These are phyloP conservation scores for Acanthamoeba healyi DNA, from an alignment of 208 protist species.

Conservation along the genomic window DNA sequence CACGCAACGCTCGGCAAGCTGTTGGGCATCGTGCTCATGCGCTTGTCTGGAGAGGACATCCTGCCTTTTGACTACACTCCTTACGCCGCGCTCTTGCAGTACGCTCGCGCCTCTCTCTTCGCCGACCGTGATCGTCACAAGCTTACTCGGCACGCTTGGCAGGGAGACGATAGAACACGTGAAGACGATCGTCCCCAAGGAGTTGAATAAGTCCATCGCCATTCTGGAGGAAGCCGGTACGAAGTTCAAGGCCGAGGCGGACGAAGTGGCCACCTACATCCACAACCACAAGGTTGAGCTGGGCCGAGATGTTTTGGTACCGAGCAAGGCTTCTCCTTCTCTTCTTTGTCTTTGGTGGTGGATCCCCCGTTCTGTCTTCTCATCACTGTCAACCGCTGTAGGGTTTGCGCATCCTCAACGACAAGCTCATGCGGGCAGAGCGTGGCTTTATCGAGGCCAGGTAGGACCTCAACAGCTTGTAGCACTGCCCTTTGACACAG, in stretches of 20 bases:
- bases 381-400: no score
- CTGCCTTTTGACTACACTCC: conserved; percentile 32
- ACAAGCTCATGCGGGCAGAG: conserved; percentile 62
- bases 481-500: no score
- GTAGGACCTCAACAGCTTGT: no score
- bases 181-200: not conserved
- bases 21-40: conserved; percentile 5
- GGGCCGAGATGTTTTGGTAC: not conserved
- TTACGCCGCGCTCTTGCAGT: conserved; percentile 36
- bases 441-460: conserved; percentile 50
- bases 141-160: not conserved
- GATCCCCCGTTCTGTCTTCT: no score
- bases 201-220: not conserved
- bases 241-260: not conserved
- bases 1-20: conserved; percentile 37
- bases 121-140: not conserved
- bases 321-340: not conserved
- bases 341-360: not conserved
- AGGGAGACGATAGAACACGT: conserved; percentile 19
- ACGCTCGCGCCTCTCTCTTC: not conserved
- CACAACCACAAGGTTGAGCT: not conserved
- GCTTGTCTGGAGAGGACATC: conserved; percentile 1
- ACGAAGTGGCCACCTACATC: not conserved
- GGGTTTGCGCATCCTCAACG: conserved; percentile 43
- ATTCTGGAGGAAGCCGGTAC: not conserved